Conservation (phyloP, 2,329 filamentous ascomycete species). For the Fusarium sp. region DNA sequence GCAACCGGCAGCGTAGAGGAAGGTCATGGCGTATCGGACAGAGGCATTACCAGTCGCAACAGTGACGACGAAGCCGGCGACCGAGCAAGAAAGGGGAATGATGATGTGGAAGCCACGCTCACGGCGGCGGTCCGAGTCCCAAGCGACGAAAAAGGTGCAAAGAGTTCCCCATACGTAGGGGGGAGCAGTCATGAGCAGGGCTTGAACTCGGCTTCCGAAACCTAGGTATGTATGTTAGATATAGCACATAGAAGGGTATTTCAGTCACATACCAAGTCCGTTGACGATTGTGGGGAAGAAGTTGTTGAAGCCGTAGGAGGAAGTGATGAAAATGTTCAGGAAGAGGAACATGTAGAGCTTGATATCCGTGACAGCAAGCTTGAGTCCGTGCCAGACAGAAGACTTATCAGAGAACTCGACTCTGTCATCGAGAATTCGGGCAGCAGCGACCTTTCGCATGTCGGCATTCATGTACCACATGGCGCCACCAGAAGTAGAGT, state of each 20-base stretch:
- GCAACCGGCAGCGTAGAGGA: conserved; percentile 36
- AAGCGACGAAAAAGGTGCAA: conserved; percentile 67
- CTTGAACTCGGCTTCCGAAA: conserved; percentile 62
- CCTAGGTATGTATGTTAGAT: neutral
- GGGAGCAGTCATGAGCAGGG: conserved; percentile 67
- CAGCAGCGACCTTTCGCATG: conserved; percentile 30
- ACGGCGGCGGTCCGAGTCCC: conserved; percentile 70
- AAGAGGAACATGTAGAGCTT: conserved; percentile 39
- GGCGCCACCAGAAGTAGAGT: conserved; percentile 18
- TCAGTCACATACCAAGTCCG: conserved; percentile 56
- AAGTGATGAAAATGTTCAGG: conserved; percentile 41
- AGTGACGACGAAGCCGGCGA: conserved; percentile 69
- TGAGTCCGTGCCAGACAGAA: conserved; percentile 28
- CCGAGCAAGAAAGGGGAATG: conserved; percentile 64
- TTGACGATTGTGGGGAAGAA: conserved; percentile 64
- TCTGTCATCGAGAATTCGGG: conserved; percentile 25
- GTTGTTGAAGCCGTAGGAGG: conserved; percentile 48
- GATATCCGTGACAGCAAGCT: conserved; percentile 33
- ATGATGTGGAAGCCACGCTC: conserved; percentile 72
- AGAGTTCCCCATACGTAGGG: conserved; percentile 68
- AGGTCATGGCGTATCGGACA: conserved; percentile 39
- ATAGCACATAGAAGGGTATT: neutral
- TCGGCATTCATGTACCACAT: conserved; percentile 31
- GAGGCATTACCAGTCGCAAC: conserved; percentile 60
- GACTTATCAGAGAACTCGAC: conserved; percentile 31